phyloP scores from a whole-genome alignment of 176 grass and related monocot genomes.

The Pharus latifolius region DNA sequence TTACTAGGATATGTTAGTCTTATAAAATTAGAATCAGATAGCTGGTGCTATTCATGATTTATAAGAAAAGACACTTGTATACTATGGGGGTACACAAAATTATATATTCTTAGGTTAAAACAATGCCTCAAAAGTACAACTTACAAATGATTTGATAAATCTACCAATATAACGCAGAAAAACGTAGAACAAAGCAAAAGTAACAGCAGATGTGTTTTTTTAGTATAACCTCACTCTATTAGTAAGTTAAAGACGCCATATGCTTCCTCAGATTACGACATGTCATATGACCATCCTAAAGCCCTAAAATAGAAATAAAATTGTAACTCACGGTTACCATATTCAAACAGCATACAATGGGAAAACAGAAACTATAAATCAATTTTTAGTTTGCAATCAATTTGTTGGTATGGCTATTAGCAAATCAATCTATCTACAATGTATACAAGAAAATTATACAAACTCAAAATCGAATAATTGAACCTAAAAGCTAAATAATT shows the following conservation, averaged over 20 bases:
- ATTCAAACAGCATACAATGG: not conserved
- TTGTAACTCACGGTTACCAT: not conserved
- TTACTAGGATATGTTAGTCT: not conserved
- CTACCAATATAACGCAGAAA: not conserved
- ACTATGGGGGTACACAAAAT: too few relatives aligned
- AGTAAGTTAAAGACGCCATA: not conserved
- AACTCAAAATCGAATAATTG: not conserved
- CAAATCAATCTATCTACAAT: not conserved
- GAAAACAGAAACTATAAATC: not conserved
- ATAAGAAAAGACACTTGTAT: too few relatives aligned
- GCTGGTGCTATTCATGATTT: too few relatives aligned
- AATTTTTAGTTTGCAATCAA: not conserved
- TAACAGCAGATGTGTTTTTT: not conserved
- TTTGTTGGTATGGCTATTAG: too few relatives aligned
- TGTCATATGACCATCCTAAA: not conserved
- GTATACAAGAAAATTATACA: not conserved
- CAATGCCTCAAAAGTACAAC: too few relatives aligned
- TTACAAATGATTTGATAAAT: too few relatives aligned
- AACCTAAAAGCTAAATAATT: not conserved
- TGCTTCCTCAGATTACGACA: not conserved
- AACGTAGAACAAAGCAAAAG: not conserved
- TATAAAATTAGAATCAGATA: not conserved
- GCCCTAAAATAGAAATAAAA: not conserved
- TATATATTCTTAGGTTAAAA: too few relatives aligned
- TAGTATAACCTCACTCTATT: not conserved